Evolutionary conservation across 257 asterid genomes (phyloP).

Genomic region (Avicennia marina): DNA sequence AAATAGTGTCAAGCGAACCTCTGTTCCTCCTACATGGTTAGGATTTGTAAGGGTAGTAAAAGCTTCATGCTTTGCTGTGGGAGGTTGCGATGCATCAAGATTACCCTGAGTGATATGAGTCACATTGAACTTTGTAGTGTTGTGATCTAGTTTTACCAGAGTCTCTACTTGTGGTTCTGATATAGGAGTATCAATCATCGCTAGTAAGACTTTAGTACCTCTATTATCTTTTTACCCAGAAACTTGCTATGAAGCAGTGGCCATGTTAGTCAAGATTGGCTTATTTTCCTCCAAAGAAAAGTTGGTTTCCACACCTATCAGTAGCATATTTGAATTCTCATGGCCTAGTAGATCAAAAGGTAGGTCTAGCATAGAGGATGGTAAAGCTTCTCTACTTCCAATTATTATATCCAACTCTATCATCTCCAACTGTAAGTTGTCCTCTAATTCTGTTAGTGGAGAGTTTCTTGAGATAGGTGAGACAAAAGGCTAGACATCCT

Average conservation of each 20-base stretch:
- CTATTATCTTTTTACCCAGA: constrained; percentile 32
- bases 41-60: neutral
- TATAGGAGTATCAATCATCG: constrained; percentile 23
- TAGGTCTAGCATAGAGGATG: constrained; percentile 43
- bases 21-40: constrained; percentile 3
- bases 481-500: constrained; percentile 37
- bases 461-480: constrained; percentile 36
- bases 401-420: constrained; percentile 55
- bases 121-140: constrained; percentile 8
- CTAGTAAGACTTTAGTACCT: constrained; percentile 26
- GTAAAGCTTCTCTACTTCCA: constrained; percentile 58
- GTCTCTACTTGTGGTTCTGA: constrained; percentile 19
- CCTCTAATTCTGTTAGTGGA: constrained; percentile 40
- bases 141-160: constrained; percentile 9
- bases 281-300: constrained; percentile 22
- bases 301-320: constrained; percentile 19
- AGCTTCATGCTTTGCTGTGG: constrained; percentile 5
- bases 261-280: constrained; percentile 14
- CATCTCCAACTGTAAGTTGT: constrained; percentile 54
- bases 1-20: neutral
- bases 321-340: constrained; percentile 16
- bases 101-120: neutral
- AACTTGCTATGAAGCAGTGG: constrained; percentile 18
- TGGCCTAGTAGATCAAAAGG: constrained; percentile 22
- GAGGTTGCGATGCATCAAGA: constrained; percentile 3